phyloP scores from a whole-genome alignment of 2,329 filamentous ascomycete genomes.

The Camillea tinctor region DNA sequence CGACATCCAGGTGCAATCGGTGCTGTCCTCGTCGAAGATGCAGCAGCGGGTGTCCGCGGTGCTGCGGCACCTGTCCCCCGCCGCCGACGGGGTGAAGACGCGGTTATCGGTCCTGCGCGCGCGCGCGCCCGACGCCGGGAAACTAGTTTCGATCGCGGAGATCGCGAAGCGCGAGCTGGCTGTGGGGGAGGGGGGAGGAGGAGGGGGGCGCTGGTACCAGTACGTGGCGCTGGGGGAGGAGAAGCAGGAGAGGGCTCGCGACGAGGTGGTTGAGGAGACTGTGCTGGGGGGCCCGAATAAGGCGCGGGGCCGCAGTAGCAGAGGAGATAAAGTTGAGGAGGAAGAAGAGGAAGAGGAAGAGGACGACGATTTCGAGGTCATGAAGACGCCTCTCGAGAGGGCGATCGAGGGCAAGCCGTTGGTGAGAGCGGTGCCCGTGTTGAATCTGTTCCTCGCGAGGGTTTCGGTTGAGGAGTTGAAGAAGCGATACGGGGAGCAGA shows the following conservation, averaged over 20 bases:
- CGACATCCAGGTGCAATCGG: slow-evolving; percentile 50
- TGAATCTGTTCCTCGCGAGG: slow-evolving; percentile 61
- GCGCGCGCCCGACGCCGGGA: slow-evolving; percentile 52
- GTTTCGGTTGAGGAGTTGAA: slow-evolving; percentile 55
- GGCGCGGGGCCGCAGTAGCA: slow-evolving; percentile 9
- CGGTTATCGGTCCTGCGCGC: slow-evolving; percentile 47
- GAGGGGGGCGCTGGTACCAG: slow-evolving; percentile 45
- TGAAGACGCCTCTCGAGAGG: slow-evolving; percentile 56
- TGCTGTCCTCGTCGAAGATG: slow-evolving; percentile 62
- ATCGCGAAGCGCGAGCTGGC: slow-evolving; percentile 58
- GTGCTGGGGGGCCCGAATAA: slow-evolving; percentile 33
- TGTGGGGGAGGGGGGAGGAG: not conserved
- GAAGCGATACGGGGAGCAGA: slow-evolving; percentile 46
- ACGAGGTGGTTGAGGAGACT: slow-evolving; percentile 42
- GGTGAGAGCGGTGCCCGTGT: slow-evolving; percentile 47
- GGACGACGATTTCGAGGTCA: slow-evolving; percentile 54
- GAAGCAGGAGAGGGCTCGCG: slow-evolving; percentile 26
- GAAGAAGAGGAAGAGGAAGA: slow-evolving; percentile 33
- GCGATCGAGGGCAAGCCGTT: slow-evolving; percentile 48
- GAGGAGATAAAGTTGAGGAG: slow-evolving; percentile 10
- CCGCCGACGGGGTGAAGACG: slow-evolving; percentile 26
- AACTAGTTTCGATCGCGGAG: slow-evolving; percentile 68
- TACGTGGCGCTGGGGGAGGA: slow-evolving; percentile 57
- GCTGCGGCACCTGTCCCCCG: slow-evolving; percentile 42
- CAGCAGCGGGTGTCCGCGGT: slow-evolving; percentile 50